Evolutionary conservation across 805 yeast species (phyloP).

Genomic region (Wilhelminamyces savonicus): DNA sequence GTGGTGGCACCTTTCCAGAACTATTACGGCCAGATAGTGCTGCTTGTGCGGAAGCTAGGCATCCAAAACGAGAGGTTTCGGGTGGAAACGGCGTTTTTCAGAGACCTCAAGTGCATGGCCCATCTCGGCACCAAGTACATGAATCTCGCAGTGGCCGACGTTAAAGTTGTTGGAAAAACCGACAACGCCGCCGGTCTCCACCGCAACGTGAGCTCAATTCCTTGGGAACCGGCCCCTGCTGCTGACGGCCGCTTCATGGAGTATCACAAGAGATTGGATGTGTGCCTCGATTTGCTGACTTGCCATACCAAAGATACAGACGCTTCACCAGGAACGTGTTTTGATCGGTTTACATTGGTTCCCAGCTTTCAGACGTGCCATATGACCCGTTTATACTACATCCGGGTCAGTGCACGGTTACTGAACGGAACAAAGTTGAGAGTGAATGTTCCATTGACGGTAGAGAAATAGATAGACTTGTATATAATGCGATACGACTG

Average conservation of each 20-base stretch:
- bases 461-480: constrained; percentile 11
- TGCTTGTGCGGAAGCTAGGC: constrained; percentile 28
- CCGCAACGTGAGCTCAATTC: constrained; percentile 16
- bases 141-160: constrained; percentile 18
- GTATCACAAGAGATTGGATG: constrained; percentile 22
- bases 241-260: constrained; percentile 10
- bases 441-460: constrained; percentile 30
- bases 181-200: constrained; percentile 14
- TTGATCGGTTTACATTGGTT: constrained; percentile 28
- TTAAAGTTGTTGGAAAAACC: constrained; percentile 7
- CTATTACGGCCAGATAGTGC: constrained; percentile 17
- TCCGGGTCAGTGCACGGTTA: constrained; percentile 24
- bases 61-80: constrained; percentile 18
- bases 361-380: constrained; percentile 36
- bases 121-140: constrained; percentile 27
- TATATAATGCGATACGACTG: too few relatives aligned
- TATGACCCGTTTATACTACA: constrained; percentile 29
- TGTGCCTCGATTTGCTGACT: constrained; percentile 21
- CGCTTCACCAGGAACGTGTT: constrained; percentile 9
- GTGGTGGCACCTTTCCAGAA: constrained; percentile 27
- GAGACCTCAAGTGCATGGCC: constrained; percentile 31
- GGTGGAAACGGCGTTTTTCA: constrained; percentile 30
- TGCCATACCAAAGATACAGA: constrained; percentile 23
- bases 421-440: constrained; percentile 22
- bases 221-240: constrained; percentile 18